These are phyloP conservation scores for Apiosordaria backusii DNA, from an alignment of 495 filamentous ascomycete species.

Conservation along the genomic window DNA sequence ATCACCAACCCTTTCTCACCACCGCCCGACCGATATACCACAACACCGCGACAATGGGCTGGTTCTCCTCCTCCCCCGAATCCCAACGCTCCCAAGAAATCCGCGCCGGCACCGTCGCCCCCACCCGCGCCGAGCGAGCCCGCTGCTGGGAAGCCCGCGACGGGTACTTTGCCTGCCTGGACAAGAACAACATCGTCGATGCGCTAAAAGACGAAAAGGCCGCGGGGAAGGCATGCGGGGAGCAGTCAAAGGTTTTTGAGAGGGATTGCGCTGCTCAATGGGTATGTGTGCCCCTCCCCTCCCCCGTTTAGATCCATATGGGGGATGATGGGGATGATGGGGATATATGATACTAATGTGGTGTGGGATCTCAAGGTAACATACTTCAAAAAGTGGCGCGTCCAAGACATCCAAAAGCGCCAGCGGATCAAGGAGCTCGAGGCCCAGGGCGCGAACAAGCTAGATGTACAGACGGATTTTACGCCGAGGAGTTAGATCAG, in stretches of 20 bases:
- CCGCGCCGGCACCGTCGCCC: constrained; percentile 62
- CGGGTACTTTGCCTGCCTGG: constrained; percentile 79
- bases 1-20: neutral
- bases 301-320: neutral
- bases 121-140: constrained; percentile 70
- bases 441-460: constrained; percentile 68
- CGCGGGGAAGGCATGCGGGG: constrained; percentile 62
- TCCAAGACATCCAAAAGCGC: constrained; percentile 85
- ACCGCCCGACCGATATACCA: neutral
- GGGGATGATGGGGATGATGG: neutral
- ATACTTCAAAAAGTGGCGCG: constrained; percentile 94
- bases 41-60: constrained; percentile 38
- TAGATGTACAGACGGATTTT: constrained; percentile 40
- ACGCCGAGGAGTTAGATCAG: constrained; percentile 17
- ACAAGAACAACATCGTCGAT: constrained; percentile 76
- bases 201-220: constrained; percentile 66
- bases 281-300: constrained; percentile 24
- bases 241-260: constrained; percentile 65
- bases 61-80: constrained; percentile 44
- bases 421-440: constrained; percentile 73
- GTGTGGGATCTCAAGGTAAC: constrained; percentile 72
- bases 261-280: constrained; percentile 59
- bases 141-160: constrained; percentile 87
- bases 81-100: constrained; percentile 51
- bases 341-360: neutral